Base-by-base conservation (phyloP, 1,284 basidiomycete genomes). In the Trichosporon inkin region DNA sequence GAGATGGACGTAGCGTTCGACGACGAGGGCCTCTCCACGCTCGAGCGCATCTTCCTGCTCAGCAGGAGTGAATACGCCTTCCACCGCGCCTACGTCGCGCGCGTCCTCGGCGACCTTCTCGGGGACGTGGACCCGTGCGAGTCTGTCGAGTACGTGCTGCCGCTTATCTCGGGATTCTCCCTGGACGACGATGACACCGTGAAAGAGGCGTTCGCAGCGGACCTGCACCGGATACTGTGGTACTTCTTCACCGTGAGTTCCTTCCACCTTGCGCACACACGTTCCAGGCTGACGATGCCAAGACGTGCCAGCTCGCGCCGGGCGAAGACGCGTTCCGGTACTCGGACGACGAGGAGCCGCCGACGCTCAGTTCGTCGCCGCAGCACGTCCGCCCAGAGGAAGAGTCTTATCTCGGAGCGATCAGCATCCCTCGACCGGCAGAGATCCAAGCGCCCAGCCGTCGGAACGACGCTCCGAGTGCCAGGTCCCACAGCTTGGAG, bases 11-110 rank as follows among this genome's bases (percentile, higher is more conserved):
- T 78, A 10, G 76, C 76, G 0, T 79, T 80, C 58, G 80, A 81
- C 68, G 75, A 81, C 68, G 89, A 93, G 69, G 84, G 86, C 58
- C 83, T 95, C 57, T 90, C 81, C 72, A 84, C 88, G 17, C 84
- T 96, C 34, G 94, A 99, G 80, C 88, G 90, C 71, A 96, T 97
- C 67, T 98, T 96, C 79, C 83, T 98, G 28, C 92, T 92, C 70
- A 89, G 90, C 62, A 85, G 89, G 69, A 94, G 91, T 76, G 87
- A 88, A 66, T 86, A 88, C 58, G 80, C 86, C 14, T 91, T 91
- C 72, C 93, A 96, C 71, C 83, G 85, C 37, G 84, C 92, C 35
- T 92, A 89, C 75, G 94, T 97, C 67, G 85, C 88, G 1, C 86
- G 88, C 66, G 85, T 88, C 14, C 82, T 95, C 28, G 88, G 88